These are phyloP conservation scores for barrel medic (Medicago truncatula) DNA, from an alignment of 306 rosid genomes.

Conservation along the genomic window MtrunA17r5.0-ANR NC_053049.1:35186001-35186500, in stretches of 20 bases:
- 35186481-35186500: no score
- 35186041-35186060: conserved; percentile 18
- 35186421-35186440: neutral
- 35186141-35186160: neutral
- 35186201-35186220: neutral
- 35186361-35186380: neutral
- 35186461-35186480: neutral
- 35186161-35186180: neutral
- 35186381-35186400: conserved; percentile 1
- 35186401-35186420: neutral
- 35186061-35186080: conserved; percentile 1
- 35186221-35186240: conserved; percentile 12
- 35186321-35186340: conserved; percentile 21
- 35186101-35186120: neutral
- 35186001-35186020: neutral
- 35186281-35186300: conserved; percentile 12
- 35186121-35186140: neutral
- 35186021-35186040: neutral
- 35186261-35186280: neutral
- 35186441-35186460: neutral
- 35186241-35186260: neutral
- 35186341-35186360: conserved; percentile 19
- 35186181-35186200: no score
- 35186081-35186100: neutral
- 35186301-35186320: conserved; percentile 7